phyloP scores from a whole-genome alignment of 108 stramenopile species.

The Cyclotella baltica region DNA sequence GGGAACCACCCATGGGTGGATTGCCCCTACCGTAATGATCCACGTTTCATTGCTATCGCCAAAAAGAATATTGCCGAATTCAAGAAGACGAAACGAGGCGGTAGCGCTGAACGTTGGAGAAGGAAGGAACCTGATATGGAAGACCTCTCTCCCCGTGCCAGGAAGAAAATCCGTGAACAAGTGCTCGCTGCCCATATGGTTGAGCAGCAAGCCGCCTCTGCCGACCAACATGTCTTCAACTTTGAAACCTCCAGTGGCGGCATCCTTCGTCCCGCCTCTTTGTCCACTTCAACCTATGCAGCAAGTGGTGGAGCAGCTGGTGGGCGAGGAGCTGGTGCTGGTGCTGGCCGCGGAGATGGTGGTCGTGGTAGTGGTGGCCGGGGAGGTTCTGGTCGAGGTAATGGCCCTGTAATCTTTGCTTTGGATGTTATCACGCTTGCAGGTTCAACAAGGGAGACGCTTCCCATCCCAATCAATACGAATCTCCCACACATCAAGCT shows the following conservation, averaged over 20 bases:
- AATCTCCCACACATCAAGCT: slow-evolving; percentile 11
- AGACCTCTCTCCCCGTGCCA: not conserved
- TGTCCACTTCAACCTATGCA: too few relatives aligned
- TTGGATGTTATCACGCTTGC: too few relatives aligned
- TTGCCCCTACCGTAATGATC: too few relatives aligned
- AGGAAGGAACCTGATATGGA: not conserved
- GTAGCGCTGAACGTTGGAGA: not conserved
- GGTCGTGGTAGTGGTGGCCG: too few relatives aligned
- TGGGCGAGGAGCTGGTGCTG: too few relatives aligned
- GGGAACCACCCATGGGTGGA: too few relatives aligned
- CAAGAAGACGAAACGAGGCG: not conserved
- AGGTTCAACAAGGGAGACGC: too few relatives aligned
- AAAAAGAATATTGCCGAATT: not conserved
- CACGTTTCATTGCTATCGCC: not conserved
- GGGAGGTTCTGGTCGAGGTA: too few relatives aligned
- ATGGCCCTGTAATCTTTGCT: too few relatives aligned
- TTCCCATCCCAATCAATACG: not conserved
- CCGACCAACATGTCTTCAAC: not conserved
- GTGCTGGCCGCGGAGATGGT: too few relatives aligned
- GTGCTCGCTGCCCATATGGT: not conserved
- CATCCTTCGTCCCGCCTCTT: too few relatives aligned
- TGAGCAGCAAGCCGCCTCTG: not conserved
- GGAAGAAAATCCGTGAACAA: not conserved
- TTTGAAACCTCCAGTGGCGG: not conserved
- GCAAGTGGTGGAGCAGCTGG: too few relatives aligned